Percentiles rank a stretch among this genome's conserved stretches.
These are phyloP conservation scores for Hebeloma cylindrosporum DNA, from an alignment of 768 basidiomycete species.

Conservation along the genomic window DNA sequence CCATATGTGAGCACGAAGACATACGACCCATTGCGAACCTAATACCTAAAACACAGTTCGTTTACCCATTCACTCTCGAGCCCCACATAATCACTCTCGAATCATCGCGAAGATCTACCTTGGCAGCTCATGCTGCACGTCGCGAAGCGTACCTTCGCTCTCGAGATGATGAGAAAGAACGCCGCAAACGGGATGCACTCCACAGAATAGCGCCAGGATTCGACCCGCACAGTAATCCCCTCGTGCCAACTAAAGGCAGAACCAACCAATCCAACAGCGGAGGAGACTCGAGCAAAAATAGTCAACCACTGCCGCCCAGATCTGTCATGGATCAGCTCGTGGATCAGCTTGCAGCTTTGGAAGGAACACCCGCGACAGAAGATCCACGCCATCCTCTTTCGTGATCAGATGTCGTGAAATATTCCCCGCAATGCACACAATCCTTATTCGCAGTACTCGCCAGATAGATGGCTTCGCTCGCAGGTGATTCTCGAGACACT, in stretches of 20 bases:
- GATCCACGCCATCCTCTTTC: slow-evolving; percentile 1
- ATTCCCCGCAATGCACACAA: too few relatives aligned
- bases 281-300: slow-evolving; percentile 4
- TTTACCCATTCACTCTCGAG: slow-evolving; percentile 94
- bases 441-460: too few relatives aligned
- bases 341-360: slow-evolving; percentile 75
- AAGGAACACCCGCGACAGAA: slow-evolving; percentile 23
- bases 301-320: slow-evolving; percentile 10
- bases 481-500: too few relatives aligned
- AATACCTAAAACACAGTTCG: slow-evolving; percentile 62
- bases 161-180: slow-evolving; percentile 78
- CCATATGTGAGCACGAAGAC: slow-evolving; percentile 64
- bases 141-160: slow-evolving; percentile 70
- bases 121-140: slow-evolving; percentile 63
- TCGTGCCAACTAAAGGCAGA: slow-evolving; percentile 48
- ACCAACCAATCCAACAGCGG: slow-evolving; percentile 6
- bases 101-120: slow-evolving; percentile 65
- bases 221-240: slow-evolving; percentile 58
- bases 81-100: slow-evolving; percentile 78
- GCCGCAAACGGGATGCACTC: slow-evolving; percentile 63
- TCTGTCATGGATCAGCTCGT: slow-evolving; percentile 83
- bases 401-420: too few relatives aligned
- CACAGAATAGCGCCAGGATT: slow-evolving; percentile 83
- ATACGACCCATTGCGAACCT: neutral
- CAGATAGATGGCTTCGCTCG: too few relatives aligned